These are phyloP conservation scores for Glonium stellatum DNA, from an alignment of 495 filamentous ascomycete species.

Conservation along the genomic window DNA sequence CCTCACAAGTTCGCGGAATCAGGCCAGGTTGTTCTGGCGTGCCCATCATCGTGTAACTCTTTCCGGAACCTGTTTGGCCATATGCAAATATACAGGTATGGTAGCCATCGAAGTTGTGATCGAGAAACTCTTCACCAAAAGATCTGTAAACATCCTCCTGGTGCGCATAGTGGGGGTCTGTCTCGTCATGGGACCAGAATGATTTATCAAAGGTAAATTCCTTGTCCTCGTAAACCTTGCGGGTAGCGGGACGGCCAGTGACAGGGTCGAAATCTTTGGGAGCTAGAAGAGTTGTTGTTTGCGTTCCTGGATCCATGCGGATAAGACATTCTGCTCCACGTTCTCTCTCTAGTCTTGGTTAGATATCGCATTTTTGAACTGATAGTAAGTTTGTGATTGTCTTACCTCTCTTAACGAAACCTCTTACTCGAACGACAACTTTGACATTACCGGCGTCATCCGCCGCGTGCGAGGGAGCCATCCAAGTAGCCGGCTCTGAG, in stretches of 20 bases:
- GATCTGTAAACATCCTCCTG: conserved; percentile 94
- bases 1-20: conserved; percentile 94
- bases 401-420: conserved; percentile 80
- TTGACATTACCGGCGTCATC: conserved; percentile 71
- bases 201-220: conserved; percentile 93
- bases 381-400: too few species aligned
- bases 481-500: conserved; percentile 26
- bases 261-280: conserved; percentile 61
- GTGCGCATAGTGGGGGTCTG: conserved; percentile 68
- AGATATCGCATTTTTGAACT: conserved; percentile 2
- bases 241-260: conserved; percentile 52
- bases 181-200: conserved; percentile 83
- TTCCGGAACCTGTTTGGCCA: conserved; percentile 94
- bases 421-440: conserved; percentile 88
- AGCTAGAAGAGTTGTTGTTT: conserved; percentile 71
- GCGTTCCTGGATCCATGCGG: conserved; percentile 76
- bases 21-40: conserved; percentile 78
- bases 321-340: conserved; percentile 77
- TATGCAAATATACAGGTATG: conserved; percentile 99
- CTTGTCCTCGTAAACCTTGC: conserved; percentile 80
- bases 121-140: conserved; percentile 92
- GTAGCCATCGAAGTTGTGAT: conserved; percentile 99
- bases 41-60: conserved; percentile 99
- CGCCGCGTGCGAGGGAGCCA: conserved; percentile 26
- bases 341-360: conserved; percentile 57